Conservation (phyloP, 441 rosid species). For the Sinapis alba region DNA sequence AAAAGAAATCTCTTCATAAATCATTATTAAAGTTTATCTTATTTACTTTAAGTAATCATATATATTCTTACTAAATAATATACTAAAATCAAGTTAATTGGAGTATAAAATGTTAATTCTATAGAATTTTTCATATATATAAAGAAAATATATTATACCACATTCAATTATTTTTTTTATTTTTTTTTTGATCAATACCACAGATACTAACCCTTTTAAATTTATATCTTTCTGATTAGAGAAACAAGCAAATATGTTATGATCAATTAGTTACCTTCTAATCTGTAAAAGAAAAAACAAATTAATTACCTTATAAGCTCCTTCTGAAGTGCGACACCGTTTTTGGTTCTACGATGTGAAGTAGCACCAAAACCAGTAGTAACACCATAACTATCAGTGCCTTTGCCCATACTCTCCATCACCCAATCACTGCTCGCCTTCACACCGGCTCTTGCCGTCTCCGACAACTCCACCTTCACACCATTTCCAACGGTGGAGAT, state of each 20-base stretch:
- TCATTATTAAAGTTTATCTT: too few relatives aligned
- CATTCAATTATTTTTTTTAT: background rate
- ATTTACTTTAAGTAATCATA: too few relatives aligned
- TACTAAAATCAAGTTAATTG: too few relatives aligned
- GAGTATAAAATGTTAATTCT: background rate
- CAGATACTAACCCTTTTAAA: background rate
- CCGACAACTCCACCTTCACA: conserved; percentile 62
- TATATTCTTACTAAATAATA: too few relatives aligned
- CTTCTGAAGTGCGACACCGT: conserved; percentile 69
- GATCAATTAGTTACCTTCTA: conserved; percentile 43
- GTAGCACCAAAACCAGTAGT: conserved; percentile 84
- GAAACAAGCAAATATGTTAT: background rate
- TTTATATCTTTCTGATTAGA: background rate
- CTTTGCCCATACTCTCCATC: conserved; percentile 72
- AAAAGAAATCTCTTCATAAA: too few relatives aligned
- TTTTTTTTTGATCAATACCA: too few relatives aligned
- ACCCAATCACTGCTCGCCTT: conserved; percentile 85
- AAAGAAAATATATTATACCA: background rate
- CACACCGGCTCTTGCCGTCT: conserved; percentile 63
- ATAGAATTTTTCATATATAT: background rate
- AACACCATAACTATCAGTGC: conserved; percentile 75
- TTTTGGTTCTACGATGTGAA: conserved; percentile 76
- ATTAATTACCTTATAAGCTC: conserved; percentile 59
- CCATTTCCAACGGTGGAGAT: conserved; percentile 41
- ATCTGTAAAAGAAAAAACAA: conserved; percentile 25